Conservation (phyloP, 2,329 filamentous ascomycete species). For the Berkeleyomyces basicola region DNA sequence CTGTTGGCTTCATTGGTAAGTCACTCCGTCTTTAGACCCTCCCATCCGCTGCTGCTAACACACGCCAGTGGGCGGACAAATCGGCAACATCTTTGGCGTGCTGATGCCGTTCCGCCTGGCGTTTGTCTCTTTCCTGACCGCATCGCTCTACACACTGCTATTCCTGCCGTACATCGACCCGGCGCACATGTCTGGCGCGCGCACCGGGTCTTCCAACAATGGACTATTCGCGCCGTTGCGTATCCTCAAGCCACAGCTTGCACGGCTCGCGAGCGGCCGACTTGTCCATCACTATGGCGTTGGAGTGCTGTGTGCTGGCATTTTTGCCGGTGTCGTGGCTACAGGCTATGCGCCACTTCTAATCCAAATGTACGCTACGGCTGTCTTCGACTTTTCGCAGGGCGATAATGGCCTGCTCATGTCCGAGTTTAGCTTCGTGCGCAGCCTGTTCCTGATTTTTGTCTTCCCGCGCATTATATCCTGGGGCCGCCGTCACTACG, state of each 20-base stretch:
- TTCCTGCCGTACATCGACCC: constrained; percentile 35
- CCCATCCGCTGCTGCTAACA: background rate
- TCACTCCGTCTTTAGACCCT: background rate
- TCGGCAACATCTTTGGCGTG: constrained; percentile 47
- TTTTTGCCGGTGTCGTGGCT: constrained; percentile 49
- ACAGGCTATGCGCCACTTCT: constrained; percentile 51
- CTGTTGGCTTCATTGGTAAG: constrained; percentile 42
- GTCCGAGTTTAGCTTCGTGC: constrained; percentile 37
- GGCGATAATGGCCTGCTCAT: constrained; percentile 40
- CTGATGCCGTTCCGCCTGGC: constrained; percentile 48
- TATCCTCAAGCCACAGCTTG: constrained; percentile 41
- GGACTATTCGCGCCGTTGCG: constrained; percentile 47
- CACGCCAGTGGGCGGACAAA: constrained; percentile 38
- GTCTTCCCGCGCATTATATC: constrained; percentile 37
- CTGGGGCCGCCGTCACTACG: constrained; percentile 21
- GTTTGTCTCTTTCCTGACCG: constrained; percentile 35
- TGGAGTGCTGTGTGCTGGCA: constrained; percentile 45
- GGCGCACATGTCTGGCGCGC: constrained; percentile 22
- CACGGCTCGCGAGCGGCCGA: constrained; percentile 33
- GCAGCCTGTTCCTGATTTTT: constrained; percentile 37
- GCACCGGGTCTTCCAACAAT: constrained; percentile 24
- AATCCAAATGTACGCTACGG: constrained; percentile 42
- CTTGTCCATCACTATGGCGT: constrained; percentile 42
- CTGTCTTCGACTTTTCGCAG: constrained; percentile 37
- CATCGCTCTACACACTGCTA: constrained; percentile 26